Conservation (phyloP, 352 stramenopile species). For the Pythium inflatum region DNA sequence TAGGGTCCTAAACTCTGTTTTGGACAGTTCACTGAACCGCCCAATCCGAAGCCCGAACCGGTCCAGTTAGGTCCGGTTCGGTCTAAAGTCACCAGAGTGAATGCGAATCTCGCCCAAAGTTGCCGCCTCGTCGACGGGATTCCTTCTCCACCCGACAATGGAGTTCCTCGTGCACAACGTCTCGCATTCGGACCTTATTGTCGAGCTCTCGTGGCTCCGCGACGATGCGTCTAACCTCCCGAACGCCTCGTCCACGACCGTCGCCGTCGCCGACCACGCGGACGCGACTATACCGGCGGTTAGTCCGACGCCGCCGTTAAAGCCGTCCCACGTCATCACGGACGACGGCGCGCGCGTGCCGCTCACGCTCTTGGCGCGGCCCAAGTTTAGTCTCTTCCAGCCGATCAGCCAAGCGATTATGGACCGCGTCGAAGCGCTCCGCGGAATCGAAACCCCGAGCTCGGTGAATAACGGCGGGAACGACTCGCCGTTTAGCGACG, state of each 20-base stretch:
- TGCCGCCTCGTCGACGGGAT: background rate
- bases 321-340: slow-evolving; percentile 6
- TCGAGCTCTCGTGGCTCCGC: slow-evolving; percentile 87
- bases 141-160: slow-evolving; percentile 41
- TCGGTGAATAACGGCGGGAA: no score
- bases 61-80: background rate
- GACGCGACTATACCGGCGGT: no score
- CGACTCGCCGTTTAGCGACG: slow-evolving; percentile 35
- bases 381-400: slow-evolving; percentile 91
- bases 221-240: no score
- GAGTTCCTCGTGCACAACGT: slow-evolving; percentile 98
- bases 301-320: no score
- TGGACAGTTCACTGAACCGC: background rate
- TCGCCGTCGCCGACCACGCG: slow-evolving; percentile 15
- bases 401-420: slow-evolving; percentile 76
- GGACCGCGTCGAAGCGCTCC: slow-evolving; percentile 60
- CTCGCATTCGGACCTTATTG: slow-evolving; percentile 95
- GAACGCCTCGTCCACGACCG: no score
- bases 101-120: slow-evolving; percentile 10
- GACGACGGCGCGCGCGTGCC: slow-evolving; percentile 37
- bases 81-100: background rate
- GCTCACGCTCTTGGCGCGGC: slow-evolving; percentile 66
- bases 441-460: slow-evolving; percentile 17
- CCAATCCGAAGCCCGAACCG: no score
- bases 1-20: no score